Percentiles rank a stretch among this genome's conserved stretches.
These are phyloP conservation scores for Plasmodium fragile DNA, from an alignment of 169 alveolate species.

Conservation along the genomic window DNA sequence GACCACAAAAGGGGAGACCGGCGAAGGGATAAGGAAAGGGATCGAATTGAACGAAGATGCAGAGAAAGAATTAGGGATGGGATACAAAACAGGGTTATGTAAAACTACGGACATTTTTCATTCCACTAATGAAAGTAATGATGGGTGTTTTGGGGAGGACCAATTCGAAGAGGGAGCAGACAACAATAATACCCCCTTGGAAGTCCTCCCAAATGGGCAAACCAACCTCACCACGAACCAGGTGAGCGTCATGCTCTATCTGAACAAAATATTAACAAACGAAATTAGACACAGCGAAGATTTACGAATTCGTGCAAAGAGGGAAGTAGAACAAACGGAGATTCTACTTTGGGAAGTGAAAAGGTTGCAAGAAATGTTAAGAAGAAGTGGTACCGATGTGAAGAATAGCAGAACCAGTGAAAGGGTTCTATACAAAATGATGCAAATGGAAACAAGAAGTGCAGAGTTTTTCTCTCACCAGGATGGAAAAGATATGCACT, in stretches of 20 bases:
- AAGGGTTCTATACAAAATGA: not conserved
- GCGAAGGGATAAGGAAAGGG: not conserved
- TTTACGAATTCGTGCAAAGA: not conserved
- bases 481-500: conserved; percentile 18
- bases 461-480: not conserved
- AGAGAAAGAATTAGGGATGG: not conserved
- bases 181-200: not conserved
- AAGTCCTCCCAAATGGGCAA: not conserved
- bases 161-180: not conserved
- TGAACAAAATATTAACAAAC: conserved; percentile 22
- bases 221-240: conserved; percentile 10
- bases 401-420: not conserved
- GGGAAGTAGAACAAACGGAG: not conserved
- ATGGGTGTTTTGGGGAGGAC: not conserved
- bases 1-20: not conserved
- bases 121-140: not conserved
- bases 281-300: conserved; percentile 23
- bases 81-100: not conserved
- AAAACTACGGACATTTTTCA: not conserved
- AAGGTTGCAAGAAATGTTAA: conserved; percentile 21
- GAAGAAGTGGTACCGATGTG: not conserved
- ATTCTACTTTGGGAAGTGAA: conserved; percentile 26
- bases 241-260: conserved; percentile 14
- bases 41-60: not conserved
- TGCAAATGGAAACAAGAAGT: not conserved